A percentile compares a stretch with the other conserved stretches of the same genome.
These are phyloP conservation scores for Boletus speciosus DNA, from an alignment of 768 basidiomycete genomes.

Conservation along the genomic window DNA sequence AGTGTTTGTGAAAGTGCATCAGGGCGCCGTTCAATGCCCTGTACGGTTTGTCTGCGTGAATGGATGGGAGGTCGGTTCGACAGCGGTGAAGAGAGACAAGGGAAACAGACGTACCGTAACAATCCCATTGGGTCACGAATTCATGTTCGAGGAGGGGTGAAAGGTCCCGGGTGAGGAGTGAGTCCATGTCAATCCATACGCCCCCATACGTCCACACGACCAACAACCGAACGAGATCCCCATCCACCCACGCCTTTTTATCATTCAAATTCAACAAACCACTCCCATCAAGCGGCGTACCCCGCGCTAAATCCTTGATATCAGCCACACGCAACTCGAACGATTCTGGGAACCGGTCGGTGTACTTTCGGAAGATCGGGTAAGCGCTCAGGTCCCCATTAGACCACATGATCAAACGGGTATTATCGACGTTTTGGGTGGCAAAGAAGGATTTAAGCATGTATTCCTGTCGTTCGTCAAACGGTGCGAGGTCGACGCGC, in stretches of 20 bases:
- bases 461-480: constrained; percentile 80
- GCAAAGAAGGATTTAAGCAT: constrained; percentile 94
- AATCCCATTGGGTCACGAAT: constrained; percentile 99
- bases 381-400: constrained; percentile 70
- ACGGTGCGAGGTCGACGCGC: constrained; percentile 82
- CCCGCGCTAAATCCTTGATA: constrained; percentile 59
- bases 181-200: constrained; percentile 98
- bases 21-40: constrained; percentile 87
- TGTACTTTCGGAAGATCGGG: constrained; percentile 57
- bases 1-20: constrained; percentile 88
- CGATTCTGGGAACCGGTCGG: constrained; percentile 59
- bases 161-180: constrained; percentile 83
- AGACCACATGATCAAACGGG: constrained; percentile 85
- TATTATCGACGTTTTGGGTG: constrained; percentile 68
- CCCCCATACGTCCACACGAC: constrained; percentile 89
- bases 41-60: constrained; percentile 63
- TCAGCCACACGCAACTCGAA: constrained; percentile 72
- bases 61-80: neutral
- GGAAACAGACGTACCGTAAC: constrained; percentile 65
- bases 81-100: neutral
- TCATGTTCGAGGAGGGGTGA: constrained; percentile 88
- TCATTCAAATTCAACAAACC: constrained; percentile 60
- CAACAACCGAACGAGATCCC: constrained; percentile 85
- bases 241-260: constrained; percentile 88
- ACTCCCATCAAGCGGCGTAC: constrained; percentile 75